Conservation (phyloP, 2,329 filamentous ascomycete genomes). For the Neofusicoccum sp. region DNA sequence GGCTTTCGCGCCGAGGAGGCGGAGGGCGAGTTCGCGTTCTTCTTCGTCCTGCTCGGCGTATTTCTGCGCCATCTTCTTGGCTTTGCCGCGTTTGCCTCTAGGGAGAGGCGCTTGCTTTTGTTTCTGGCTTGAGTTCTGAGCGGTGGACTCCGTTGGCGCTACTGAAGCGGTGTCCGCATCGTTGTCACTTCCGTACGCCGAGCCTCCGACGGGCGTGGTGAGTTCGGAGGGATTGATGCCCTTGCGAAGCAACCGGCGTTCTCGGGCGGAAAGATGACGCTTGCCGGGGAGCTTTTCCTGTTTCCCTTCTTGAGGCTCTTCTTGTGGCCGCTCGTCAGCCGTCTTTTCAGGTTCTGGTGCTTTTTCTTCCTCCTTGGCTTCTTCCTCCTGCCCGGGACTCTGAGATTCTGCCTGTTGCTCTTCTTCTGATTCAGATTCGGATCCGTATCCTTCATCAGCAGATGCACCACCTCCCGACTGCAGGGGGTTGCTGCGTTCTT, state of each 20-base stretch:
- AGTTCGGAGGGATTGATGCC: conserved; percentile 24
- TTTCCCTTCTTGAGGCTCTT: conserved; percentile 29
- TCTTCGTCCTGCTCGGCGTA: conserved; percentile 96
- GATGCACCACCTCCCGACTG: conserved; percentile 31
- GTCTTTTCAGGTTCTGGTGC: conserved; percentile 18
- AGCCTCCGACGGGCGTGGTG: conserved; percentile 26
- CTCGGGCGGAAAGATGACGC: conserved; percentile 42
- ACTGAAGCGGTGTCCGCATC: conserved; percentile 37
- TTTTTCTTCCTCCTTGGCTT: conserved; percentile 34
- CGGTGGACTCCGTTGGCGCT: conserved; percentile 28
- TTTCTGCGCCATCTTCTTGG: conserved; percentile 84
- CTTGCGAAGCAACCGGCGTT: conserved; percentile 43
- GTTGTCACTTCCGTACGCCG: conserved; percentile 17
- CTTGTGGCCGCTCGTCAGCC: conserved; percentile 27
- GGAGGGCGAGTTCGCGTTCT: conserved; percentile 80
- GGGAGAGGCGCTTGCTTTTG: conserved; percentile 35
- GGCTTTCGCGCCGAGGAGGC: conserved; percentile 76
- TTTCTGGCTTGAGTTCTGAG: conserved; percentile 15
- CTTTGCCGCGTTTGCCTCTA: conserved; percentile 78
- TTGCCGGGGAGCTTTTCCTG: conserved; percentile 29
- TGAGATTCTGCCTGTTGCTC: not conserved
- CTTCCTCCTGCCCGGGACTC: not conserved
- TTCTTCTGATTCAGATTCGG: conserved; percentile 9
- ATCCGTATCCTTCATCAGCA: conserved; percentile 16
- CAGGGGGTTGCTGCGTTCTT: conserved; percentile 42